phyloP scores from a whole-genome alignment of 495 filamentous ascomycete genomes.

The Talaromyces liani region DNA sequence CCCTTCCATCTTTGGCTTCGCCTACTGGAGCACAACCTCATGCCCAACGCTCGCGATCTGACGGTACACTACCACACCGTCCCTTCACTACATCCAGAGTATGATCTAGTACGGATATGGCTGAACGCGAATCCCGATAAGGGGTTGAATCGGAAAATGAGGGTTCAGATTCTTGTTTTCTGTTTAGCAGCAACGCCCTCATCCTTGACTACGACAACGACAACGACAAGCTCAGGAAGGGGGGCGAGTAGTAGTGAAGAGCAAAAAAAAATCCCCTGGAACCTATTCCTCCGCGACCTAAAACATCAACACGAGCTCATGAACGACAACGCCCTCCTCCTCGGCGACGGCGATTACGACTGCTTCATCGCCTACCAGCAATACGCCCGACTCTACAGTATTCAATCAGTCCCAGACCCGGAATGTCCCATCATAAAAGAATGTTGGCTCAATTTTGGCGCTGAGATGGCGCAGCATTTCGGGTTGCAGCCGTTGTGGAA shows the following conservation, averaged over 20 bases:
- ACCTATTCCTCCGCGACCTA: not conserved
- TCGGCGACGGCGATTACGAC: conserved; percentile 2
- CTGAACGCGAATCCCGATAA: not conserved
- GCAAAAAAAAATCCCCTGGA: not conserved
- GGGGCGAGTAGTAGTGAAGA: not conserved
- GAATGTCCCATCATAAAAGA: not conserved
- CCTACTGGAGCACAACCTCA: conserved; percentile 1
- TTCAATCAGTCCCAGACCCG: not conserved
- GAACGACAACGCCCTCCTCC: not conserved
- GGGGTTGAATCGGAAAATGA: not conserved
- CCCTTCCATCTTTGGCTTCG: conserved; percentile 1
- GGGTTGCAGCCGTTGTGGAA: not conserved
- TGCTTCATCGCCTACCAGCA: conserved; percentile 3
- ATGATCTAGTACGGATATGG: not conserved
- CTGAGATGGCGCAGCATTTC: not conserved
- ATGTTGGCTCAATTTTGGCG: not conserved
- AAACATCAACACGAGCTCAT: not conserved
- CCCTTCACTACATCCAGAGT: not conserved
- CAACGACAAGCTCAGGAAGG: not conserved
- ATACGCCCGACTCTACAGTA: not conserved
- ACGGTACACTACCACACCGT: not conserved
- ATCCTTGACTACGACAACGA: not conserved
- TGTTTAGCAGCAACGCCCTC: not conserved
- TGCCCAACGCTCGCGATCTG: conserved; percentile 1
- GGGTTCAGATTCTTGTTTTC: conserved; percentile 3